Evolutionary conservation across 257 asterid species (phyloP), one percentile per base, ranked within the genome.

Genomic region (Solanum chmielewskii): DNA sequence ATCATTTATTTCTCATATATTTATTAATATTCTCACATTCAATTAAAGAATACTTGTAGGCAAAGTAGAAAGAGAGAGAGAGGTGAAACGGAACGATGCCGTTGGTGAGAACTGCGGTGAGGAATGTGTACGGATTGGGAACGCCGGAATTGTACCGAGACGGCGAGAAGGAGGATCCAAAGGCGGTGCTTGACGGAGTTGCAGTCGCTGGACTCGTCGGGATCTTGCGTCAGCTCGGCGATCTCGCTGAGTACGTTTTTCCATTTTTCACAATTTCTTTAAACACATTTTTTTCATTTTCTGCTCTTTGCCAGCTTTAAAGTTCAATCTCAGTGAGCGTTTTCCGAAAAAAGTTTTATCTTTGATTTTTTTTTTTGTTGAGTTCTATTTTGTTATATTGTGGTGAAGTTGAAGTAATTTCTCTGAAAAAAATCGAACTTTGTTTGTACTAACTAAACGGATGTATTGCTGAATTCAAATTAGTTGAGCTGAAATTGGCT

Each of bases 211-310:
- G 99, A 49, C 95, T 96, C 33, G 95, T 96, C 88, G 99, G 99
- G 52, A 93, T 96, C 90, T 90, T 96, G 71, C 96, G 99, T 42
- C 99, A 96, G 95, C 96, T 96, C 56, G 99, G 99, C 87, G 99
- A 96, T 93, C 96, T 96, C 59, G 95, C 97, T 45, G 98, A 96
- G 99, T 96, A 85, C 74, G 93, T 89, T 73, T 73, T 84, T 86
- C 12, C 4, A 76, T 15, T n/a, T 44, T 87, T 69, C 10, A 31
- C 13, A 20, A 2, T 20, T 20, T 73, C 18, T 37, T 10, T 10
- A 5, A 5, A 20, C 47, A 35, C 33, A 15, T 23, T 31, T 77
- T 3, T 8, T 27, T 75, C 59, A 75, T 41, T 41, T 5, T 74
- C 14, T 73, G 33, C 21, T 68, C 80, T 71, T 29, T 75, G 20